phyloP scores from a whole-genome alignment of 352 stramenopile species.

The Phytophthora idaei region DNA sequence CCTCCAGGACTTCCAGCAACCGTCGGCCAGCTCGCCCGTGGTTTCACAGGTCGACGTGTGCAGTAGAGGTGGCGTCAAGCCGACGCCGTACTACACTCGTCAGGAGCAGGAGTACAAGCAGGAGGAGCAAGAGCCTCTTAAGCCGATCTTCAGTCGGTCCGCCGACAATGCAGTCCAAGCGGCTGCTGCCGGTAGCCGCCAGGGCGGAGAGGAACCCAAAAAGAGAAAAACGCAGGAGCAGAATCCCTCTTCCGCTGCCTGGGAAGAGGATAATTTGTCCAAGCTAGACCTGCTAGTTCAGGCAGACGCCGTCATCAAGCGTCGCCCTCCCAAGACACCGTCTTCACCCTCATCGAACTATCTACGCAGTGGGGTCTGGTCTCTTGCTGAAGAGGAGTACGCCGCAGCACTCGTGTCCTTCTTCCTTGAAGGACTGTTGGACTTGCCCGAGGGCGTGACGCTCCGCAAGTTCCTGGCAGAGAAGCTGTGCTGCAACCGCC shows the following conservation, averaged over 20 bases:
- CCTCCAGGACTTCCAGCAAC: slow-evolving; percentile 65
- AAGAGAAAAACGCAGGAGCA: slow-evolving; percentile 9
- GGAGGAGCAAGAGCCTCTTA: slow-evolving; percentile 6
- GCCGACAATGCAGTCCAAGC: slow-evolving; percentile 1
- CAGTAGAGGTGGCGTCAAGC: slow-evolving; percentile 1
- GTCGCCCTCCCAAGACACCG: slow-evolving; percentile 11
- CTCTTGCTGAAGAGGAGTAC: slow-evolving; percentile 68
- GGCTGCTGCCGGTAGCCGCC: slow-evolving; percentile 2
- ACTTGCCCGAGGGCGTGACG: slow-evolving; percentile 59
- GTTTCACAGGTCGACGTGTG: slow-evolving; percentile 2
- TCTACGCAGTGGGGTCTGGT: slow-evolving; percentile 68
- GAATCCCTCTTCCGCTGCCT: slow-evolving; percentile 8
- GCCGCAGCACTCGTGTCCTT: slow-evolving; percentile 65
- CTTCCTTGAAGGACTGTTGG: slow-evolving; percentile 61
- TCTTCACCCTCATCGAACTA: slow-evolving; percentile 28
- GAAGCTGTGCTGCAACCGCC: slow-evolving; percentile 65
- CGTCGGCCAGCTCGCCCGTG: slow-evolving; percentile 3
- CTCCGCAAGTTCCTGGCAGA: slow-evolving; percentile 77
- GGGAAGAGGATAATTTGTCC: slow-evolving; percentile 40
- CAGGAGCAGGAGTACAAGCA: slow-evolving; percentile 27
- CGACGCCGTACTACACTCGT: slow-evolving; percentile 16
- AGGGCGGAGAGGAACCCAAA: slow-evolving; percentile 11
- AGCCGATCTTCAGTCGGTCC: slow-evolving; percentile 3
- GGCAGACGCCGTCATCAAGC: slow-evolving; percentile 72
- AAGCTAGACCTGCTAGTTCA: slow-evolving; percentile 73